Evolutionary conservation across 768 basidiomycete species (phyloP), one percentile per base, ranked within the genome.

Genomic region (Collybiopsis luxurians): DNA sequence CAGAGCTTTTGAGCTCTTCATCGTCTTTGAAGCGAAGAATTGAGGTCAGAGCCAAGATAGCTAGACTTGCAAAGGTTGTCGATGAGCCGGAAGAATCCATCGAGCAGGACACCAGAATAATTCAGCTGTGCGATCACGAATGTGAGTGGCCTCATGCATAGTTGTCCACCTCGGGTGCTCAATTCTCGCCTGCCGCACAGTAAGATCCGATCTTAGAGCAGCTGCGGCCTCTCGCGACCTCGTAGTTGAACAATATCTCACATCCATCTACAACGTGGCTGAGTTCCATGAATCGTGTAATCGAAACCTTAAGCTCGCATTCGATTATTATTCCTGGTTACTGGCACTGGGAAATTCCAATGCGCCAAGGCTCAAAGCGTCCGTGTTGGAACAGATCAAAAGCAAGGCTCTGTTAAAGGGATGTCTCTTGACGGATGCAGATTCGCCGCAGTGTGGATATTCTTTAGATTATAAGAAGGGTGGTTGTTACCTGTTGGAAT

Each of bases 391-490:
- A 15, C 23, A 23, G 15, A 38, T 51, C 17, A 36, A 51, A 23
- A 39, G 10, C 15, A 51, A 27, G 23, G 50, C 50, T 19, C 6
- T 28, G n/a, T 9, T 17, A 9, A 47, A 28, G 23, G 50, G 50
- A 38, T 51, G 36, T 39, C 19, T 24, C 23, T 39, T 51, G 19
- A 38, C 50, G n/a, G 24, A 51, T 15, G 13, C n/a, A 26, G 19
- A 23, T 26, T 24, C 50, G 4, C 50, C 23, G 21, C 34, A 39
- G 15, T 51, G 31, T 15, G 34, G 36, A 3, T 51, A 51, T 21
- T 38, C 50, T 51, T 39, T 51, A 23, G 50, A 51, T 12, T 39
- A 51, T 39, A 51, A 51, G 24, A 21, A 51, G 36, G 50, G 50
- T 26, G 34, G 50, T 39, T 39, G 36, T 34, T 39, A 38, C 11